Conservation (phyloP, 129 eudicot genomes). For the Centaurea solstitialis region DNA sequence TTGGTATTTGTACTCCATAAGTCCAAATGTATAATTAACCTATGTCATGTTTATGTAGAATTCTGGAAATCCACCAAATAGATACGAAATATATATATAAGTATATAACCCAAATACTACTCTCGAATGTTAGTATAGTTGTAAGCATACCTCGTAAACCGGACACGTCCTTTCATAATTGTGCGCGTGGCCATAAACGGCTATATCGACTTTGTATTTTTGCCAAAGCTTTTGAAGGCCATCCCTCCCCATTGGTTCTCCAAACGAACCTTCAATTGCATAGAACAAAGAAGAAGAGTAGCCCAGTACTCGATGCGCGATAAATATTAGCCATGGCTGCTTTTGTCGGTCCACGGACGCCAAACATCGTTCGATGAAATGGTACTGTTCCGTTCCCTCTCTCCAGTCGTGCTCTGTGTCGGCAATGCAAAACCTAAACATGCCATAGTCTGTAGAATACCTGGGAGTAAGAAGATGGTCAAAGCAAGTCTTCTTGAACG, state of each 20-base stretch:
- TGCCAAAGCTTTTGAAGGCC: slow-evolving; percentile 79
- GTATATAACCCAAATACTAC: not conserved
- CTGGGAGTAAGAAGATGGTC: slow-evolving; percentile 32
- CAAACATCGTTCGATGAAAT: slow-evolving; percentile 65
- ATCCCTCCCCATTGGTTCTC: slow-evolving; percentile 77
- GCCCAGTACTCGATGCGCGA: slow-evolving; percentile 71
- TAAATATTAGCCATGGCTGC: slow-evolving; percentile 78
- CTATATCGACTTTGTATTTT: slow-evolving; percentile 76
- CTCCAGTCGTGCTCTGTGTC: slow-evolving; percentile 83
- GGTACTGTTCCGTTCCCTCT: slow-evolving; percentile 72
- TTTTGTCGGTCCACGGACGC: slow-evolving; percentile 69
- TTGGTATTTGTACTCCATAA: too few species aligned
- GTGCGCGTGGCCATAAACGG: slow-evolving; percentile 75
- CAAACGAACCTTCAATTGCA: slow-evolving; percentile 61
- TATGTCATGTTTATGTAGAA: too few species aligned
- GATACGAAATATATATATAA: not conserved
- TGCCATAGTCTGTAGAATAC: slow-evolving; percentile 79
- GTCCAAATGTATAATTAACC: too few species aligned
- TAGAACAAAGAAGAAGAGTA: slow-evolving; percentile 59
- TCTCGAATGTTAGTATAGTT: not conserved
- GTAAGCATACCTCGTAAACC: slow-evolving; percentile 60
- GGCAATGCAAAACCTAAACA: slow-evolving; percentile 84
- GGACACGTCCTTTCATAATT: slow-evolving; percentile 78
- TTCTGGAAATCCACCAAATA: not conserved
- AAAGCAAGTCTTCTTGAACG: slow-evolving; percentile 12